Evolutionary conservation across 257 asterid genomes (phyloP), one percentile per base, ranked within the genome.

Genomic region (Nicotiana benthamiana): DNA sequence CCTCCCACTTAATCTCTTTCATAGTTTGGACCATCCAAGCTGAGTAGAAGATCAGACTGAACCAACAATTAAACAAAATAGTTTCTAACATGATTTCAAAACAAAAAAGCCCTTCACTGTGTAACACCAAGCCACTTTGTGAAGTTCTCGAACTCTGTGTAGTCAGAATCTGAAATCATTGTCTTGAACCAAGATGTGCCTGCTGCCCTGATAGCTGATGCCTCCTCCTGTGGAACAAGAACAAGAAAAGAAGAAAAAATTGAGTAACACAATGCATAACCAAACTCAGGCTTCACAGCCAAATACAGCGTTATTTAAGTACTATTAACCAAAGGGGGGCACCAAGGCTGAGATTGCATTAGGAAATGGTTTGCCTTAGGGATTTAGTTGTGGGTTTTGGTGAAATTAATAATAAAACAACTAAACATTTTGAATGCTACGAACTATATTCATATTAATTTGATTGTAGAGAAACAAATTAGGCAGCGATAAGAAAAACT

Each of bases 71-170:
- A 72, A 48, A 48, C 61, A 72, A 72, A 24, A 72, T 72, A 46
- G 61, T 72, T 72, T 72, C 61, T 46, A 72, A 7, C 40, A 72
- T 46, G 2, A 46, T 17, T 32, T 72, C 61, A 72, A 24, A 72
- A 48, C 60, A 13, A 48, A 72, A 26, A 81, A 32, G 30, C 20
- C 36, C 13, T 80, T 89, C 82, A 92, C 97, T 92, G 91, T 0
- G 94, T 76, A 17, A 84, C 97, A 0, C 97, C 98, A 85, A 95
- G 83, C 99, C 98, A 95, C 86, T 95, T 95, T 1, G 98, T 24
- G 92, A 95, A 95, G 84, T 84, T 87, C 0, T 95, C 98, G 1
- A 95, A 95, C 83, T 95, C 98, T 0, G 97, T 88, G 83, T 95
- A 95, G 56, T 93, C 98, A 18, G 93, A 89, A 11, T 95, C 97